A percentile compares a stretch with the other conserved stretches of the same genome.
Evolutionary conservation across 768 basidiomycete species (phyloP).

Genomic region (Gelatoporia subvermispora): DNA sequence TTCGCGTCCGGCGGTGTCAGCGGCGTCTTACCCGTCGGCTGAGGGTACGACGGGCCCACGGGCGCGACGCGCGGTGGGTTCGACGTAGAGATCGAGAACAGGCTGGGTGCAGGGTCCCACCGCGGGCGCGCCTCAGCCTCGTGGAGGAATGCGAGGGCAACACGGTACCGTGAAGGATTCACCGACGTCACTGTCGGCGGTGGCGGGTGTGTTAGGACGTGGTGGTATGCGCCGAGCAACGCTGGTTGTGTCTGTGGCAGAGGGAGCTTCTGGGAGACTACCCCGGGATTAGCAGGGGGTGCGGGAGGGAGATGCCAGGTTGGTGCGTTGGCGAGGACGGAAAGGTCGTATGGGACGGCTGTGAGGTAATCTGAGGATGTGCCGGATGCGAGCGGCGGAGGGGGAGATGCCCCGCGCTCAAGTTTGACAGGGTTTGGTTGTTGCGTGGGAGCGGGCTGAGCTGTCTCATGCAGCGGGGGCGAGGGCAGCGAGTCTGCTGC

Average conservation of each 20-base stretch:
- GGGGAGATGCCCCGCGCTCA: slow-evolving; percentile 34
- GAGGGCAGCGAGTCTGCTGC: slow-evolving; percentile 30
- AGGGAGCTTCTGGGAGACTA: slow-evolving; percentile 27
- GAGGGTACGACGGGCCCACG: slow-evolving; percentile 64
- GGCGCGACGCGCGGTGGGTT: slow-evolving; percentile 57
- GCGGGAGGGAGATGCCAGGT: slow-evolving; percentile 62
- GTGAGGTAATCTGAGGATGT: slow-evolving; percentile 58
- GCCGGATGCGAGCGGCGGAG: slow-evolving; percentile 39
- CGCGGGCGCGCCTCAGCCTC: slow-evolving; percentile 53
- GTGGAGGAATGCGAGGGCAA: slow-evolving; percentile 65
- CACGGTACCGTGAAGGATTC: slow-evolving; percentile 65
- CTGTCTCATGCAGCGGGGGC: slow-evolving; percentile 27
- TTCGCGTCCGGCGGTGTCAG: slow-evolving; percentile 28
- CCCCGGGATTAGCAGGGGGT: slow-evolving; percentile 7
- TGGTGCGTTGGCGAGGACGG: slow-evolving; percentile 57
- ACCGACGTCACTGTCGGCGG: slow-evolving; percentile 40
- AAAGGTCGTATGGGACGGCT: slow-evolving; percentile 70
- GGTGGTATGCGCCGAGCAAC: slow-evolving; percentile 66
- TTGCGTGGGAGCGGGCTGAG: slow-evolving; percentile 22
- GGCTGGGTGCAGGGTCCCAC: slow-evolving; percentile 59
- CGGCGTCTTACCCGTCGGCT: slow-evolving; percentile 34
- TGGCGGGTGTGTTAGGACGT: slow-evolving; percentile 70
- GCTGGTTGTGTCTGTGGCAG: slow-evolving; percentile 60
- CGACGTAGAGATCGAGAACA: slow-evolving; percentile 55
- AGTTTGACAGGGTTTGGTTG: slow-evolving; percentile 27